phyloP scores from a whole-genome alignment of 495 filamentous ascomycete genomes.

The Hypoxylon trugodes region DNA sequence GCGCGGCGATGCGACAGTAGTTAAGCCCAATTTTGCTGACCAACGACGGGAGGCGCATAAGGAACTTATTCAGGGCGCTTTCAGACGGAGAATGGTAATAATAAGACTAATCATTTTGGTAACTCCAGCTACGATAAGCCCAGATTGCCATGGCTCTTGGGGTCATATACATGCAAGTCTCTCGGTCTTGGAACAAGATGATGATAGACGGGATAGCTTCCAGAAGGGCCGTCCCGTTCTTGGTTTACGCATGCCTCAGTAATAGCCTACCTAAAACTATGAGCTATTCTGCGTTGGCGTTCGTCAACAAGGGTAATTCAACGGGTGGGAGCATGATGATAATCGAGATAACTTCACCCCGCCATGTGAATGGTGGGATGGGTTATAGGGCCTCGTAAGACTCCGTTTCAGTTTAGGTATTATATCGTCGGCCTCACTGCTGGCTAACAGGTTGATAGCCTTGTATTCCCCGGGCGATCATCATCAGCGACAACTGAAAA shows the following conservation, averaged over 20 bases:
- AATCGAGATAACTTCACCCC: constrained; percentile 8
- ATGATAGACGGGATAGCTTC: constrained; percentile 5
- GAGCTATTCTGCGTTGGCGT: not conserved
- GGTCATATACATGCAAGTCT: constrained; percentile 11
- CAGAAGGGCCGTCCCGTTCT: constrained; percentile 31
- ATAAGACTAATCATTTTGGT: constrained; percentile 26
- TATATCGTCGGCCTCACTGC: constrained; percentile 1
- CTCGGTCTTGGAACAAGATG: constrained; percentile 6
- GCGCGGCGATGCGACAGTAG: constrained; percentile 27
- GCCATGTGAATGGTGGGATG: constrained; percentile 1
- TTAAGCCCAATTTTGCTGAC: constrained; percentile 31
- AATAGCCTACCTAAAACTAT: constrained; percentile 4
- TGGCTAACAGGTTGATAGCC: not conserved
- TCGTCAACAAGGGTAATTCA: not conserved
- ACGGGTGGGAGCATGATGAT: not conserved
- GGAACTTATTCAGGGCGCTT: constrained; percentile 27
- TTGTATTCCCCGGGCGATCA: constrained; percentile 18
- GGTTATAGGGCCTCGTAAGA: not conserved
- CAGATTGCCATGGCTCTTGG: constrained; percentile 24
- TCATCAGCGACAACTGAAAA: constrained; percentile 17
- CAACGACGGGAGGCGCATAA: constrained; percentile 26
- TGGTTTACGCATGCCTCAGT: constrained; percentile 2
- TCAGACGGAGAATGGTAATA: constrained; percentile 29
- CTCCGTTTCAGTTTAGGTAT: not conserved
- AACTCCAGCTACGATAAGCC: constrained; percentile 26